Percentiles rank a stretch among this genome's conserved stretches.
These are phyloP conservation scores for Omphalotus olearius DNA, from an alignment of 1,284 basidiomycete genomes.

Conservation along the genomic window DNA sequence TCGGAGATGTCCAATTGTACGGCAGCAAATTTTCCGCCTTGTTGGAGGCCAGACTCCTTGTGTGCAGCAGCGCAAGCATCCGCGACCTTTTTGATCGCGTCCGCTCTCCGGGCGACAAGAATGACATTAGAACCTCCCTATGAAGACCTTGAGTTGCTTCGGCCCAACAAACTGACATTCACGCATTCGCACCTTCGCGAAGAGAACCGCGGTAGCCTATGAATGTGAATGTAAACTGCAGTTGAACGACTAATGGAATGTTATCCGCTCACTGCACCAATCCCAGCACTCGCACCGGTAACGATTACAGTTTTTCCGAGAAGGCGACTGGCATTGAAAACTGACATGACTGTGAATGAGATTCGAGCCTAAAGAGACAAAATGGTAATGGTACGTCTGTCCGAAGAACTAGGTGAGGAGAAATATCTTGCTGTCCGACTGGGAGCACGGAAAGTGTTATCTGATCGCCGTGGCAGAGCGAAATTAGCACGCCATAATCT, in stretches of 20 bases:
- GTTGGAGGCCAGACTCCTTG: constrained; percentile 63
- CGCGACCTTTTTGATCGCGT: constrained; percentile 60
- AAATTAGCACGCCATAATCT: not conserved
- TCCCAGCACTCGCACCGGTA: constrained; percentile 61
- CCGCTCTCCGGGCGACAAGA: constrained; percentile 64
- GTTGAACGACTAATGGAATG: not conserved
- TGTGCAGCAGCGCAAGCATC: constrained; percentile 68
- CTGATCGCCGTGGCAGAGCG: constrained; percentile 8
- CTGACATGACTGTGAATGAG: constrained; percentile 48
- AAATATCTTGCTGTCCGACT: not conserved
- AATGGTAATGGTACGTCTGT: constrained; percentile 5
- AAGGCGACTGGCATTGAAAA: constrained; percentile 76
- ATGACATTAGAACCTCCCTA: constrained; percentile 80
- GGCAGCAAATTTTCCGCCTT: constrained; percentile 66
- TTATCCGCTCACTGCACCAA: constrained; percentile 46
- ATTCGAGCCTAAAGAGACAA: not conserved
- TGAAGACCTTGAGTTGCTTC: not conserved
- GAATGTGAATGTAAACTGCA: constrained; percentile 3
- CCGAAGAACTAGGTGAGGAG: not conserved
- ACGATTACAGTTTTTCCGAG: constrained; percentile 81
- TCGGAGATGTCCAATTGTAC: constrained; percentile 77
- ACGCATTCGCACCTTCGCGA: constrained; percentile 62
- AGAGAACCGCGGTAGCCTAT: constrained; percentile 80
- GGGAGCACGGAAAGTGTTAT: constrained; percentile 7
- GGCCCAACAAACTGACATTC: not conserved